phyloP scores from a whole-genome alignment of 2,329 filamentous ascomycete species.

The Magnaporthiopsis rhizophila region DNA sequence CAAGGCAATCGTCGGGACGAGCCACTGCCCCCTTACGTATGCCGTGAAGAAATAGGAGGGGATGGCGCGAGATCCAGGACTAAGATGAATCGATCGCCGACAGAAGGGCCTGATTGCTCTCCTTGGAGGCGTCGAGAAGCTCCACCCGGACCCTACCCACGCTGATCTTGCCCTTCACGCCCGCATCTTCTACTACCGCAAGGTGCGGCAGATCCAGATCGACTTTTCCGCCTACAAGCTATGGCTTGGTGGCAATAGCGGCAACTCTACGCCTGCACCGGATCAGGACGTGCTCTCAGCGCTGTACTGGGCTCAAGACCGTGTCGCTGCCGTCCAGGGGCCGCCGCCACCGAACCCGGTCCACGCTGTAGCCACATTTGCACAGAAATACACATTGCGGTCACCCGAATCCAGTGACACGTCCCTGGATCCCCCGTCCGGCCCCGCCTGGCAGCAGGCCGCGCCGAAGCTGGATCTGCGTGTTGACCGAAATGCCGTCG shows the following conservation, averaged over 20 bases:
- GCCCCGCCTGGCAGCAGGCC: constrained; percentile 37
- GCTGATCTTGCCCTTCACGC: constrained; percentile 15
- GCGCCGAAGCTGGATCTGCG: constrained; percentile 40
- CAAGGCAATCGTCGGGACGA: neutral
- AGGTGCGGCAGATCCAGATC: constrained; percentile 13
- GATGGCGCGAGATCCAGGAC: neutral
- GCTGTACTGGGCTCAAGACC: constrained; percentile 25
- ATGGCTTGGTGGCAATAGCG: constrained; percentile 11
- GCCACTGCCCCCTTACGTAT: neutral
- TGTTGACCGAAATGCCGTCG: constrained; percentile 23
- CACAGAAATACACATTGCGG: neutral
- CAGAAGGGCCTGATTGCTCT: constrained; percentile 17
- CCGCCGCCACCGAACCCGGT: constrained; percentile 1
- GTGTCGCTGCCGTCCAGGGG: constrained; percentile 8
- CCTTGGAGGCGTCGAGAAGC: constrained; percentile 15
- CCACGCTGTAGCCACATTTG: neutral
- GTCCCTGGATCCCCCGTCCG: constrained; percentile 9
- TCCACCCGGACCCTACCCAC: constrained; percentile 14
- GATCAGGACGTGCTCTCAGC: constrained; percentile 14
- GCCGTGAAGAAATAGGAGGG: neutral
- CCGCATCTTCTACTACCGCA: constrained; percentile 17
- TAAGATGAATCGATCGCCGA: neutral
- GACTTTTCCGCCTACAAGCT: constrained; percentile 15
- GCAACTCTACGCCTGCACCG: constrained; percentile 7
- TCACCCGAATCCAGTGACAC: neutral